phyloP scores from a whole-genome alignment of 805 yeast species.

The Candida berthetii region DNA sequence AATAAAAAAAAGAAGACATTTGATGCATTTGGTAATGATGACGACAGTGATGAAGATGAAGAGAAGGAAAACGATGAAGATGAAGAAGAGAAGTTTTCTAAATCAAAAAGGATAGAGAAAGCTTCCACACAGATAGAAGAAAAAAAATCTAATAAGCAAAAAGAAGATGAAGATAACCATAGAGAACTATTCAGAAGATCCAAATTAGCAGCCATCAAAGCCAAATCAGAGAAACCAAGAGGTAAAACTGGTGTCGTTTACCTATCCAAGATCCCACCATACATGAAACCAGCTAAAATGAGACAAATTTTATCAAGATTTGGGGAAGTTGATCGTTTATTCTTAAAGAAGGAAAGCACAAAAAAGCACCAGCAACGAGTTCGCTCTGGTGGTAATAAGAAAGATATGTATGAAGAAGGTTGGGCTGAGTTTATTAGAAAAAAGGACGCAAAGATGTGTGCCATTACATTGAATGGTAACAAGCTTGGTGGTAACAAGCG shows the following conservation, averaged over 20 bases:
- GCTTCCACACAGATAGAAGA: neutral
- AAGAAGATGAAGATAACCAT: slow-evolving; percentile 19
- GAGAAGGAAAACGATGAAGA: slow-evolving; percentile 14
- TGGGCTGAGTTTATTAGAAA: slow-evolving; percentile 92
- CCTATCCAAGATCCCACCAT: slow-evolving; percentile 87
- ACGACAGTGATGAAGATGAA: slow-evolving; percentile 15
- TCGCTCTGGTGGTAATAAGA: slow-evolving; percentile 88
- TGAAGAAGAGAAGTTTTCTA: slow-evolving; percentile 12
- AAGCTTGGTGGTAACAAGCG: slow-evolving; percentile 90
- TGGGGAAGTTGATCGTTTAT: slow-evolving; percentile 85
- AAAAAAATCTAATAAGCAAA: slow-evolving; percentile 2
- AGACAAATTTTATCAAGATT: slow-evolving; percentile 75
- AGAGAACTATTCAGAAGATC: slow-evolving; percentile 46
- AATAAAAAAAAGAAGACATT: slow-evolving; percentile 10
- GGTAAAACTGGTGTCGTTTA: slow-evolving; percentile 89
- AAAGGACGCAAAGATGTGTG: slow-evolving; percentile 84
- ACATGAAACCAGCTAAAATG: slow-evolving; percentile 91
- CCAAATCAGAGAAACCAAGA: slow-evolving; percentile 40
- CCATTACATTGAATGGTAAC: slow-evolving; percentile 80
- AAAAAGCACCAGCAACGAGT: slow-evolving; percentile 59
- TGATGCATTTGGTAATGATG: slow-evolving; percentile 14
- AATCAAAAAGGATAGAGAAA: slow-evolving; percentile 9
- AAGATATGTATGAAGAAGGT: slow-evolving; percentile 84
- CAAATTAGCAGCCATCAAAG: slow-evolving; percentile 50
- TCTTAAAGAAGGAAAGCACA: slow-evolving; percentile 79